These are phyloP conservation scores for Astrocystis sublimbata DNA, from an alignment of 495 filamentous ascomycete genomes.

Conservation along the genomic window DNA sequence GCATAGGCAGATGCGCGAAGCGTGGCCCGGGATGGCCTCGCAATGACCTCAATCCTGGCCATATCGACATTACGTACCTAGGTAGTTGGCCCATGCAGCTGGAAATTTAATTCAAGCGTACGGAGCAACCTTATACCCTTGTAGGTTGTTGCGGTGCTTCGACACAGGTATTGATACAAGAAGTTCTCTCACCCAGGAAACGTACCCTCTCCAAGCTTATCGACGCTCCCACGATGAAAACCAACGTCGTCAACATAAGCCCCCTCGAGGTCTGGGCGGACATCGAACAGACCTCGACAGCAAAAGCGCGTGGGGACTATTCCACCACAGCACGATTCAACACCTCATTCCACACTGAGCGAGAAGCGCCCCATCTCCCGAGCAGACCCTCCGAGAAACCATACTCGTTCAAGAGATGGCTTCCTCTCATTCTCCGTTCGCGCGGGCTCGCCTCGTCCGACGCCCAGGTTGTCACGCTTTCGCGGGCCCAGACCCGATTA, in stretches of 20 bases:
- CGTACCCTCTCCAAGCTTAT: background rate
- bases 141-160: too few species aligned
- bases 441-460: slow-evolving; percentile 6
- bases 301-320: background rate
- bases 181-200: too few species aligned
- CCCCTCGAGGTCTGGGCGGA: slow-evolving; percentile 15
- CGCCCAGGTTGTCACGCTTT: slow-evolving; percentile 20
- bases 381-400: slow-evolving; percentile 22
- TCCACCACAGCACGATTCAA: slow-evolving; percentile 22
- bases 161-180: too few species aligned
- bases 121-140: too few species aligned
- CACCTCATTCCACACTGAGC: slow-evolving; percentile 24
- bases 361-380: slow-evolving; percentile 21
- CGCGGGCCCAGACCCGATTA: slow-evolving; percentile 13
- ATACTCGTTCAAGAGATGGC: slow-evolving; percentile 31
- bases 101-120: too few species aligned
- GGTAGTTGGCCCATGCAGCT: too few species aligned
- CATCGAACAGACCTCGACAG: slow-evolving; percentile 7
- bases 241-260: slow-evolving; percentile 7
- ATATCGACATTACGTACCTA: too few species aligned
- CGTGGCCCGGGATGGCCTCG: too few species aligned
- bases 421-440: slow-evolving; percentile 25
- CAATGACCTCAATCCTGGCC: too few species aligned
- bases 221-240: slow-evolving; percentile 1
- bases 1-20: too few species aligned